These are phyloP conservation scores for Bryum argenteum DNA, from an alignment of 225 moss, liverwort and hornwort genomes.

Conservation along the genomic window DNA sequence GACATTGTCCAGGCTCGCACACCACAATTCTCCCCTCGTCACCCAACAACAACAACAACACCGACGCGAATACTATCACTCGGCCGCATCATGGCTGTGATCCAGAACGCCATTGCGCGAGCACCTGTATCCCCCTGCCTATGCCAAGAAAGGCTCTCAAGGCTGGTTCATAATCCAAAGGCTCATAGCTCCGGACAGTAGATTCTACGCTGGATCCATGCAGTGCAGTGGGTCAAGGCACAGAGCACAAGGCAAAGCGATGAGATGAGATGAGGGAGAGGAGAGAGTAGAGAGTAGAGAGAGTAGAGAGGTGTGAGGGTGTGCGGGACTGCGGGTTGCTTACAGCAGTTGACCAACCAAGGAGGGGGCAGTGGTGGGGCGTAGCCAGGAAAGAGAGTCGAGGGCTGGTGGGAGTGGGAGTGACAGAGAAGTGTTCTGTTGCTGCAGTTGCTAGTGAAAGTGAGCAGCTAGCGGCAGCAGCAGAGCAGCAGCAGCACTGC, in stretches of 20 bases:
- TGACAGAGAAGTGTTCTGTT: slow-evolving; percentile 22
- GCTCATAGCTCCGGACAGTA: no score
- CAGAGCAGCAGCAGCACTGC: slow-evolving; percentile 32
- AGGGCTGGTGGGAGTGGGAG: not conserved
- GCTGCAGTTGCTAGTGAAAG: not conserved
- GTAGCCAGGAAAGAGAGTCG: not conserved
- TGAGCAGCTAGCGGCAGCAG: slow-evolving; percentile 29
- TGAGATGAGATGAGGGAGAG: not conserved
- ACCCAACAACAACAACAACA: slow-evolving; percentile 12
- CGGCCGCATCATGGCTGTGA: no score
- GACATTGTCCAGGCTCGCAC: slow-evolving; percentile 41
- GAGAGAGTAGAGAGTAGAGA: not conserved
- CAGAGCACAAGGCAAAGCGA: slow-evolving; percentile 28
- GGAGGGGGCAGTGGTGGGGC: slow-evolving; percentile 17
- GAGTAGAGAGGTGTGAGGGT: not conserved
- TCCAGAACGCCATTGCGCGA: no score
- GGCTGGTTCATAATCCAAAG: not conserved
- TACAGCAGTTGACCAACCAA: slow-evolving; percentile 56
- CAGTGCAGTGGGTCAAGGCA: slow-evolving; percentile 33
- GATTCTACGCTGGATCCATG: not conserved
- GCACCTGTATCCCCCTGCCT: no score
- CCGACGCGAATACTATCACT: no score
- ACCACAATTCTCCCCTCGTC: not conserved
- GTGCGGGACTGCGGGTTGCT: not conserved
- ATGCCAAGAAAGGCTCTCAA: no score